Evolutionary conservation across 495 filamentous ascomycete species (phyloP).

Genomic region (Penicillium bialowiezense): DNA sequence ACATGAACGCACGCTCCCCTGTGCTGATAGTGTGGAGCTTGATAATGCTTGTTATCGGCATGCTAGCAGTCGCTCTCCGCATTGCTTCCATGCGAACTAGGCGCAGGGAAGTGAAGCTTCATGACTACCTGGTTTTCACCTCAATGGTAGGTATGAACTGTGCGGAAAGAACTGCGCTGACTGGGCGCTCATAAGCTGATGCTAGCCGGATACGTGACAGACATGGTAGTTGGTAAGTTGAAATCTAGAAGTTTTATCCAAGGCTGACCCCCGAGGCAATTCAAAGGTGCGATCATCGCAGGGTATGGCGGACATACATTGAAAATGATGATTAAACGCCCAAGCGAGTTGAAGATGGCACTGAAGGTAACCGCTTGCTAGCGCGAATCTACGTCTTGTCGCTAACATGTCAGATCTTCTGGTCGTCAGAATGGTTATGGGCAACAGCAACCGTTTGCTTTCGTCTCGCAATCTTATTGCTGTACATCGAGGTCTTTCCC

Average conservation of each 20-base stretch:
- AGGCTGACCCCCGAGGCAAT: neutral
- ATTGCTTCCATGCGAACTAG: conserved; percentile 1
- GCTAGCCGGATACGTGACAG: conserved; percentile 4
- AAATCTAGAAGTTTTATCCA: neutral
- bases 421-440: conserved; percentile 18
- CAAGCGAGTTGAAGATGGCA: conserved; percentile 3
- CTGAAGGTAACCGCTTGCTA: conserved; percentile 1
- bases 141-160: conserved; percentile 4
- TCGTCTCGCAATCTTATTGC: conserved; percentile 8
- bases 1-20: neutral
- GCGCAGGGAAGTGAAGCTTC: neutral
- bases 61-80: conserved; percentile 1
- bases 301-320: conserved; percentile 9
- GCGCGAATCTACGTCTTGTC: neutral
- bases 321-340: conserved; percentile 1
- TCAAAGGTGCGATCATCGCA: conserved; percentile 1
- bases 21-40: conserved; percentile 4
- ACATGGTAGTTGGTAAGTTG: conserved; percentile 4
- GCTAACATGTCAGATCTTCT: conserved; percentile 6
- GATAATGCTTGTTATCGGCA: conserved; percentile 3
- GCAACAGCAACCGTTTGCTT: conserved; percentile 10
- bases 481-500: conserved; percentile 12
- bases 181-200: neutral
- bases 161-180: neutral
- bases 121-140: conserved; percentile 10